Percentiles rank a stretch among this genome's conserved stretches.
Conservation (phyloP, 1,284 basidiomycete species). For the Ganoderma meredithae region DNA sequence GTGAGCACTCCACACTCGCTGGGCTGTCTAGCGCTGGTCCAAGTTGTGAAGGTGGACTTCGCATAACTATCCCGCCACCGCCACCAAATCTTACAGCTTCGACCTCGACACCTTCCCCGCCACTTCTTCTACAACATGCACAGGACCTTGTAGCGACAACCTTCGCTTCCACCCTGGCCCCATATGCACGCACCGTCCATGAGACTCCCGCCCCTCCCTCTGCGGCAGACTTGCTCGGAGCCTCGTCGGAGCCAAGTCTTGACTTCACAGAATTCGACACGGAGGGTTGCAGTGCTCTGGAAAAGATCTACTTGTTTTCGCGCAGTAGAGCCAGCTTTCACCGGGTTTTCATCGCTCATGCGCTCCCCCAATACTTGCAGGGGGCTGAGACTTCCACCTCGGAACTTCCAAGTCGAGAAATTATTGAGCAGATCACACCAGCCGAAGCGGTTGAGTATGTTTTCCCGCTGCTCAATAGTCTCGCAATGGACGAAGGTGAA, state of each 20-base stretch:
- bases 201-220: slow-evolving; percentile 20
- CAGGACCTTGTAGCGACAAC: slow-evolving; percentile 23
- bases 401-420: slow-evolving; percentile 45
- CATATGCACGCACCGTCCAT: slow-evolving; percentile 1
- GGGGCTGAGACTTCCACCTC: slow-evolving; percentile 50
- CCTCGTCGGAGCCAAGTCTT: slow-evolving; percentile 32
- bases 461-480: slow-evolving; percentile 85
- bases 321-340: slow-evolving; percentile 88
- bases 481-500: slow-evolving; percentile 89
- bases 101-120: slow-evolving; percentile 36
- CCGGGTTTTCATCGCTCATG: slow-evolving; percentile 84
- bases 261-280: slow-evolving; percentile 61
- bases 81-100: slow-evolving; percentile 33
- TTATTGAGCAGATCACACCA: slow-evolving; percentile 72
- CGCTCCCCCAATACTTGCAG: slow-evolving; percentile 58
- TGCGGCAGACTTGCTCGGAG: slow-evolving; percentile 25
- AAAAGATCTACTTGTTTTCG: slow-evolving; percentile 94
- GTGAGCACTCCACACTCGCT: slow-evolving; percentile 24
- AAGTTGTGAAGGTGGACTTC: slow-evolving; percentile 26
- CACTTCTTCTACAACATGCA: slow-evolving; percentile 26
- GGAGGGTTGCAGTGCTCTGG: slow-evolving; percentile 83
- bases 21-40: slow-evolving; percentile 25
- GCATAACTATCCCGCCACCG: slow-evolving; percentile 37
- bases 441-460: slow-evolving; percentile 95
- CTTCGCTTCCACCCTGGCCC: slow-evolving; percentile 8